phyloP scores from a whole-genome alignment of 192 early-diverging fungal genomes.

The Mortierella antarctica region DNA sequence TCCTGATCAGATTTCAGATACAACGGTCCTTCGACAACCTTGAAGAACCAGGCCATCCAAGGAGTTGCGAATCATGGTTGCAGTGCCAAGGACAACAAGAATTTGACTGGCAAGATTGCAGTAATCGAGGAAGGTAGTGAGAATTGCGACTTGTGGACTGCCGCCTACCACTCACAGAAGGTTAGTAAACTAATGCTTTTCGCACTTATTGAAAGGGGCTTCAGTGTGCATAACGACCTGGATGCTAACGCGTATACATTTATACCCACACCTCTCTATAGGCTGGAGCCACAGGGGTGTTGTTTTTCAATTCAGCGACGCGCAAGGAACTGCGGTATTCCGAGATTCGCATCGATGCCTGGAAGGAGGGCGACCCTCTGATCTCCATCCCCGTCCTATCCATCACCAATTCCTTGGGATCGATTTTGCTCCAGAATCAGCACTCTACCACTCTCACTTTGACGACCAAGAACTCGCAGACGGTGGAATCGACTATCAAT shows the following conservation, averaged over 20 bases:
- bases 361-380: constrained; percentile 74
- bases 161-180: constrained; percentile 67
- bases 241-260: background rate
- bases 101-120: constrained; percentile 63
- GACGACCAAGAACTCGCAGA: constrained; percentile 60
- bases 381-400: constrained; percentile 71
- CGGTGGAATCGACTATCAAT: constrained; percentile 70
- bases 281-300: constrained; percentile 65
- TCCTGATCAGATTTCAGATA: constrained; percentile 63
- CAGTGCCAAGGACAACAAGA: constrained; percentile 37
- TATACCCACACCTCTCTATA: background rate
- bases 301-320: constrained; percentile 63
- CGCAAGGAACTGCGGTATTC: constrained; percentile 57
- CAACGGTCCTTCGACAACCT: constrained; percentile 62
- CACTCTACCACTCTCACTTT: constrained; percentile 49
- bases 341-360: constrained; percentile 66
- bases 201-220: background rate
- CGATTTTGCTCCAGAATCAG: constrained; percentile 51
- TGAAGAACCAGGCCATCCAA: constrained; percentile 54
- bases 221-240: background rate
- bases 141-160: constrained; percentile 63
- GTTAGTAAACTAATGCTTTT: constrained; percentile 4
- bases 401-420: constrained; percentile 65
- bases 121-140: constrained; percentile 55
- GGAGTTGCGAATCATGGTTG: constrained; percentile 62